Base-by-base conservation (phyloP, 768 basidiomycete species). In the Kwoniella botswanensis region DNA sequence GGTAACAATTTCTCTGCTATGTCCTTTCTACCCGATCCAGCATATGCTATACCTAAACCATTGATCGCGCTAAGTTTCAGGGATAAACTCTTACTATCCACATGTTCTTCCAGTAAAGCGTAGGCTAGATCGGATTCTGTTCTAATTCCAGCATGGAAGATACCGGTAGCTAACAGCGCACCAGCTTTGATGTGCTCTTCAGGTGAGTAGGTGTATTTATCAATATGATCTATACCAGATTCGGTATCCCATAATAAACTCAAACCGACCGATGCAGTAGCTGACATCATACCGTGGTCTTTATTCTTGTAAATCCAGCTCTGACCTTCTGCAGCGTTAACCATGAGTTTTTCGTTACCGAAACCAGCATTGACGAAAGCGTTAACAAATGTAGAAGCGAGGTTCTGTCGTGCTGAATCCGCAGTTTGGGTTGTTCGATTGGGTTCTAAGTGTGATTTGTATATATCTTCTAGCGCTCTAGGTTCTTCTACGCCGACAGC, bases 261-360 rank as follows among this genome's bases (percentile, higher is more conserved):
- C 54, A 98, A 86, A 21, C 97, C 97, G 65, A 99, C 87, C 66
- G 93, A 95, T 4, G 97, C 97, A 29, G 95, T 90, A 24, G 97
- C 97, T 70, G 92, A 93, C 88, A 96, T 90, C 94, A 98, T 98
- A 90, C 95, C 97, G 73, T 97, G 93, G 64, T 98, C 96, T 85
- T 98, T 98, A 87, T 98, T 98, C 88, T 98, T 98, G 87, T 98
- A 99, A 68, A 99, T 93, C 94, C 94, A 99, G 77, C 93, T 95
- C 84, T 89, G 93, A 15, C 97, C 96, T 79, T 97, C 95, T 70
- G 94, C 92, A 1, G 94, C 96, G 80, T 91, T 91, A 5, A 95
- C 94, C 93, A 99, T 96, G 65, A 99, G 88, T 82, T 97, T 98
- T 83, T 99, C 97, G 82, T 99, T 99, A 24, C 94, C 94, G 79